Base-by-base conservation (phyloP, 495 filamentous ascomycete species). In the Aspergillus avenaceus region DNA sequence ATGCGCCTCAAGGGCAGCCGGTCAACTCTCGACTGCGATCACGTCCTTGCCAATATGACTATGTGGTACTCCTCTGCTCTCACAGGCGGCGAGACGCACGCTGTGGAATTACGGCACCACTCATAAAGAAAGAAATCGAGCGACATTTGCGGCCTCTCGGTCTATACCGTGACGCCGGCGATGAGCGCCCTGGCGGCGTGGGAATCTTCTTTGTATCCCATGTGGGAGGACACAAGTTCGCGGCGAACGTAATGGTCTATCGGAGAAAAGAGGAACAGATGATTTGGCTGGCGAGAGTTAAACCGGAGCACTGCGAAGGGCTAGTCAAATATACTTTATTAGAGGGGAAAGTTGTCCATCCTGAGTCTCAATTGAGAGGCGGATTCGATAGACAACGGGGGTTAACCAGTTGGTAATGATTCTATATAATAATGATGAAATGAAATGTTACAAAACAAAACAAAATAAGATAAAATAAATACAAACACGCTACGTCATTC, bases 201-300 rank as follows among this genome's bases (percentile, higher is more conserved):
- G 93, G 90, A 2, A 87, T 98, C 28, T 93, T 95, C 61, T 97
- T 96, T 60, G 89, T 97, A 44, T 90, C 84, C 49, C 93, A 98
- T 64, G 89, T 97, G 0, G 93, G 93, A 9, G 93, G 93, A 0
- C 93, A 98, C 62, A 95, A 95, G 69, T 97, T 90, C 64, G 80
- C 82, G 6, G 93, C 93, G 1, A 98, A 98, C 61, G 79, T 96
- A 45, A 78, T 98, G 67, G 64, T 98, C 0, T 97, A 98, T 63
- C 78, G 93, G 13, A 78, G 84, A 42, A 76, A 74, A 16, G 77
- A 84, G 50, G 66, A 58, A 66, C 91, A 96, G 73, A 92, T 90
- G 66, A 91, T 98, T 43, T 98, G 93, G 93, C 72, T 98, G 13
- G 93, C 91, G 14, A 77, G 91, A 23, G 82, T 97, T 0, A 66